phyloP scores from a whole-genome alignment of 441 rosid species.

The Populus hybrid region DNA sequence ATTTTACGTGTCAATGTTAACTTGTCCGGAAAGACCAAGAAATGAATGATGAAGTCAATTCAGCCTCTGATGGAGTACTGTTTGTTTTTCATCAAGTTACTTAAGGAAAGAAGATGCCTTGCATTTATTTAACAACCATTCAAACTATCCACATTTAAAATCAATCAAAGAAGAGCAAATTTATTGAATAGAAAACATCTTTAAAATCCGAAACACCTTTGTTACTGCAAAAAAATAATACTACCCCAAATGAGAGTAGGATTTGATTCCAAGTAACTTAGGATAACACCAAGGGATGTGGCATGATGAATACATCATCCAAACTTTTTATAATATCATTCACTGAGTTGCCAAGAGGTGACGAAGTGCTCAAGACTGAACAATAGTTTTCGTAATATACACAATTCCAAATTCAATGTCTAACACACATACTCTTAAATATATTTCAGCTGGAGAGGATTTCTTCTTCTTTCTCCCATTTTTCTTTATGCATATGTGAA shows the following conservation, averaged over 20 bases:
- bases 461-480: not conserved
- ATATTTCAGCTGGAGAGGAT: not conserved
- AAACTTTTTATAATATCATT: not conserved
- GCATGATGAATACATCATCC: not conserved
- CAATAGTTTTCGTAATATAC: not conserved
- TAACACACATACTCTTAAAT: not conserved
- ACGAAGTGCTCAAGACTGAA: not conserved
- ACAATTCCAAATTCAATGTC: not conserved
- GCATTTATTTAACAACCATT: not conserved
- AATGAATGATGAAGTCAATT: not conserved
- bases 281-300: not conserved
- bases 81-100: not conserved
- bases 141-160: not conserved
- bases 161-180: not conserved
- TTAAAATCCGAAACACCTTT: not conserved
- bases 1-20: not conserved
- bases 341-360: not conserved
- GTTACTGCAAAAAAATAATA: not conserved
- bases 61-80: not conserved
- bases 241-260: not conserved
- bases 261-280: not conserved
- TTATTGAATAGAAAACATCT: not conserved
- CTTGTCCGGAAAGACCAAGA: not conserved
- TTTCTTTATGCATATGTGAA: not conserved
- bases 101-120: not conserved